Evolutionary conservation across 768 basidiomycete species (phyloP), one percentile per base, ranked within the genome.

Genomic region (Tephrocybe rancida): DNA sequence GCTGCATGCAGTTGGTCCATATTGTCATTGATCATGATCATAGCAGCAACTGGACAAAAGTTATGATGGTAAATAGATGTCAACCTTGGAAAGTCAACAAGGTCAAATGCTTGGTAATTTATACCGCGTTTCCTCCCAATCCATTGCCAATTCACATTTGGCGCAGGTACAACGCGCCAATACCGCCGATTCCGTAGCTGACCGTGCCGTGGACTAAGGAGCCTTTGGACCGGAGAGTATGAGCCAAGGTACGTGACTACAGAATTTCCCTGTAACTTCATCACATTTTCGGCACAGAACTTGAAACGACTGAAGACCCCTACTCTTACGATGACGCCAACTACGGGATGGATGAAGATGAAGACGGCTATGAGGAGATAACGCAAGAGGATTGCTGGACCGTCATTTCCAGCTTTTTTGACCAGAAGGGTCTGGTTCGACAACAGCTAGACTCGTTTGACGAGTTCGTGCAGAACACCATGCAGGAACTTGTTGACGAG

Each of bases 401-500:
- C 35, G 88, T 99, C 67, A 98, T 98, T 63, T 89, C 92, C 57
- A 87, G 92, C 64, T 99, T 96, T 77, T 98, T 99, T 70, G 88
- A 93, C 58, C 91, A 94, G 69, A 97, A 96, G 70, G 96, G 96
- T 73, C 88, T 99, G 56, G 97, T 98, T 48, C 85, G 93, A 44
- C 97, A 99, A 68, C 97, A 99, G 69, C 85, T 98, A 49, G 95
- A 96, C 74, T 95, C 92, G 10, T 99, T 96, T 72, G 95, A 99
- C 68, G 96, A 98, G 73, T 99, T 98, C 65, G 92, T 99, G 29
- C 94, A 98, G 67, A 98, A 98, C 63, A 98, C 95, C 13, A 97
- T 99, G 95, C 96, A 98, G 72, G 97, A 98, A 69, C 81, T 99
- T 22, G 95, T 99, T 19, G 97, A 98, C 68, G 97, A 99, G 74